These are phyloP conservation scores for Blepharisma japonicum DNA, from an alignment of 73 alveolate species.

Conservation along the genomic window DNA sequence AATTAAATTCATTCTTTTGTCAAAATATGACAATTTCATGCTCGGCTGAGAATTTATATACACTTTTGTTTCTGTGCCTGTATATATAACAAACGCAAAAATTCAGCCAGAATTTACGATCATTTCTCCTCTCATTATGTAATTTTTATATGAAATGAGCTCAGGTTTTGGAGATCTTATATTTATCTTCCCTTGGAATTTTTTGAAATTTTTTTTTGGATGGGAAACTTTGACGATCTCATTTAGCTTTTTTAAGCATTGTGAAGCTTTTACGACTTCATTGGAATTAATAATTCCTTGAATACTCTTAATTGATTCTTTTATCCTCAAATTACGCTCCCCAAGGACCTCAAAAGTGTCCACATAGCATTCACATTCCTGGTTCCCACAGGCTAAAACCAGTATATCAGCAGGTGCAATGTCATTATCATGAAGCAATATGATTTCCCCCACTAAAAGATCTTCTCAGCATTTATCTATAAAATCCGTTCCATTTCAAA, in stretches of 20 bases:
- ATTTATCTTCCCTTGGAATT: neutral
- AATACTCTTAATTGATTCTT: neutral
- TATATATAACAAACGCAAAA: neutral
- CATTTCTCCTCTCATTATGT: neutral
- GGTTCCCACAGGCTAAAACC: constrained; percentile 15
- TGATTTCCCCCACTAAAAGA: neutral
- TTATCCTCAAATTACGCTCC: neutral
- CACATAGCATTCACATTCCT: constrained; percentile 4
- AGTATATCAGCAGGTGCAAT: neutral
- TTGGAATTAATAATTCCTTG: neutral
- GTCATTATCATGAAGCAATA: neutral
- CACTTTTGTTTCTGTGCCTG: neutral
- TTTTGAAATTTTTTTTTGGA: neutral
- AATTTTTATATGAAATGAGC: neutral
- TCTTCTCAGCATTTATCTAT: neutral
- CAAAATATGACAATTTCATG: no score
- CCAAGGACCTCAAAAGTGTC: neutral
- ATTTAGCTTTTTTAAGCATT: neutral
- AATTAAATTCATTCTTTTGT: no score
- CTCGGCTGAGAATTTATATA: neutral
- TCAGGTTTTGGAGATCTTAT: neutral
- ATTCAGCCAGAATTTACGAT: neutral
- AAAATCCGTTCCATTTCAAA: neutral
- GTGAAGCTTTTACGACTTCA: constrained; percentile 11
- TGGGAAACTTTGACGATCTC: neutral